Evolutionary conservation across 1,139 yeast genomes (phyloP), one percentile per base, ranked within the genome.

Genomic region (Blastobotrys apis): DNA sequence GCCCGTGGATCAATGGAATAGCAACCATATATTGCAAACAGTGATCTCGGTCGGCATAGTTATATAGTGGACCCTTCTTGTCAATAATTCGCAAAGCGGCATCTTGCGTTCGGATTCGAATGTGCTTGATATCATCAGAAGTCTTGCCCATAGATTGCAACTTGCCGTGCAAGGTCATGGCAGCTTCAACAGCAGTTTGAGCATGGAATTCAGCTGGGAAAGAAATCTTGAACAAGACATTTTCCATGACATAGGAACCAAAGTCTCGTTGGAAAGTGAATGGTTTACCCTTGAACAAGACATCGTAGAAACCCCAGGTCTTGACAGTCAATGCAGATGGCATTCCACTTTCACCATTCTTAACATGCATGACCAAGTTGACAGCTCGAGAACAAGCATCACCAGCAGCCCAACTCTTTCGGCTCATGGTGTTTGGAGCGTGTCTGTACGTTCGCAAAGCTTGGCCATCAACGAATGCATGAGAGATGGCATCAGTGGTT

Each of bases 141-240:
- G 74, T 56, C 58, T 70, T 68, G 17, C 78, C 78, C 46, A 64
- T 50, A 8, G 56, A 59, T 43, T 60, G 55, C 52, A 77, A 63
- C 44, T 60, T 55, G 40, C 58, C 51, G 56, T 73, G 67, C 16
- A 73, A 65, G 19, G 66, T 71, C 62, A 77, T 56, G 32, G 81
- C 75, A 32, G 78, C 78, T 57, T 77, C 82, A 25, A 72, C 81
- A 12, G 81, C 81, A 31, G 81, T 76, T 60, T 77, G 82, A n/a
- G 81, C 80, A 57, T 77, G 82, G 64, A 77, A 77, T 59, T 77
- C 82, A 20, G 82, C 82, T n/a, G 81, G 81, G 68, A 71, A 77
- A 1, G 80, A 75, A 50, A 77, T 76, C 64, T 77, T 77, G 64
- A 77, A 77, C 43, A 77, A 59, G 15, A 77, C 75, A 53, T 77